These are phyloP conservation scores for Cynara cardunculus DNA, from an alignment of 129 eudicot genomes.

Conservation along the genomic window DNA sequence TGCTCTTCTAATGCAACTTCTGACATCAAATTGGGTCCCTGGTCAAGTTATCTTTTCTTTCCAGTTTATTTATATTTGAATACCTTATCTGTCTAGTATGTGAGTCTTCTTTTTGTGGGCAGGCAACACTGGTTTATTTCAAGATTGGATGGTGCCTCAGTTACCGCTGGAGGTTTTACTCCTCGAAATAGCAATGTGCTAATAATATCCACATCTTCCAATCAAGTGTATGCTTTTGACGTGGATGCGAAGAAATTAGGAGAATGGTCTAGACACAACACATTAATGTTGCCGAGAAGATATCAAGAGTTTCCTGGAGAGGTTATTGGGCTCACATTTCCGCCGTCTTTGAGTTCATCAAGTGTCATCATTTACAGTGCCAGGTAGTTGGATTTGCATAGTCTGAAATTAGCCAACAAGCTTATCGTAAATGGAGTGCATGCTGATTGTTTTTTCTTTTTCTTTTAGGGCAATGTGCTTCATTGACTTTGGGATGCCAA, in stretches of 20 bases:
- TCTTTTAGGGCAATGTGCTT: conserved; percentile 81
- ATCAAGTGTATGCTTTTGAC: conserved; percentile 88
- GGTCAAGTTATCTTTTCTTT: background rate
- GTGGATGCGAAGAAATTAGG: conserved; percentile 94
- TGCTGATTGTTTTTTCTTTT: background rate
- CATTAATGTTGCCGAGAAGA: conserved; percentile 62
- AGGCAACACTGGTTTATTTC: conserved; percentile 99
- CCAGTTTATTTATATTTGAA: background rate
- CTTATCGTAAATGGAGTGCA: no score
- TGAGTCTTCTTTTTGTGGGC: conserved; percentile 10
- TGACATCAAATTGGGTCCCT: background rate
- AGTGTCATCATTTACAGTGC: conserved; percentile 81
- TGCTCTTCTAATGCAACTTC: background rate
- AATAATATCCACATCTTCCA: conserved; percentile 75
- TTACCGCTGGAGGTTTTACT: conserved; percentile 85
- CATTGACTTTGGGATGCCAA: conserved; percentile 81
- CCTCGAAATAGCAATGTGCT: conserved; percentile 81
- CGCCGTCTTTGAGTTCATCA: conserved; percentile 56
- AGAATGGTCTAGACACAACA: conserved; percentile 75
- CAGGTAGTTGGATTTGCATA: conserved; percentile 39
- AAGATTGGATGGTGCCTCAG: conserved; percentile 87
- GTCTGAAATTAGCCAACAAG: background rate
- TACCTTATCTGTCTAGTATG: background rate
- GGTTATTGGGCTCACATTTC: conserved; percentile 87
- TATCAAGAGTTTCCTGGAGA: conserved; percentile 96